These are phyloP conservation scores for Penicillium argentinense DNA, from an alignment of 495 filamentous ascomycete genomes.

Conservation along the genomic window DNA sequence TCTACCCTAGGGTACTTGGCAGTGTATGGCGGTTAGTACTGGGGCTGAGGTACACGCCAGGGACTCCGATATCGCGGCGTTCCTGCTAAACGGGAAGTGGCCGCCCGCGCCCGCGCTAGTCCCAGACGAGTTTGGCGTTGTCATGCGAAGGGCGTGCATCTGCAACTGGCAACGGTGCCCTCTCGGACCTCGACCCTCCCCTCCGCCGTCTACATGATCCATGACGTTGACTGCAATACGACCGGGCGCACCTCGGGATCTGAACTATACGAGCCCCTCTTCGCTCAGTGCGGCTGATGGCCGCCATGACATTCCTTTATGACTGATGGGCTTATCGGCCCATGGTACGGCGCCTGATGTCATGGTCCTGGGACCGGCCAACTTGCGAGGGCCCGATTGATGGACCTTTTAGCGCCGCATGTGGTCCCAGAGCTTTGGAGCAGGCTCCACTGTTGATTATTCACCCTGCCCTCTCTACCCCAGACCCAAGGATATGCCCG, in stretches of 20 bases:
- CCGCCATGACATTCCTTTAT: conserved; percentile 12
- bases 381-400: conserved; percentile 7
- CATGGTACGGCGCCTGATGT: conserved; percentile 12
- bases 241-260: too few relatives aligned
- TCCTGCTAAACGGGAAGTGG: neutral
- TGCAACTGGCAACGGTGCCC: conserved; percentile 15
- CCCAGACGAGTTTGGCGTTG: conserved; percentile 34
- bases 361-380: conserved; percentile 3
- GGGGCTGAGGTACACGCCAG: neutral
- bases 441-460: conserved; percentile 26
- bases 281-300: neutral
- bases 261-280: conserved; percentile 6
- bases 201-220: neutral
- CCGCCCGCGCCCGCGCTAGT: conserved; percentile 3
- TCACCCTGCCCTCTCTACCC: conserved; percentile 34
- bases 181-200: conserved; percentile 3
- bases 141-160: conserved; percentile 39
- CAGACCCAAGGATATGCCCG: conserved; percentile 31
- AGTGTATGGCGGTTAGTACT: too few relatives aligned
- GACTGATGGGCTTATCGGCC: conserved; percentile 18
- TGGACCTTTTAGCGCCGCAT: conserved; percentile 9
- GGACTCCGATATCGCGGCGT: conserved; percentile 13
- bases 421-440: conserved; percentile 12
- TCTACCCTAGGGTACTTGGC: too few relatives aligned
- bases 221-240: conserved; percentile 10